phyloP scores from a whole-genome alignment of 306 rosid genomes.

The Gastrolobium villosum region DNA sequence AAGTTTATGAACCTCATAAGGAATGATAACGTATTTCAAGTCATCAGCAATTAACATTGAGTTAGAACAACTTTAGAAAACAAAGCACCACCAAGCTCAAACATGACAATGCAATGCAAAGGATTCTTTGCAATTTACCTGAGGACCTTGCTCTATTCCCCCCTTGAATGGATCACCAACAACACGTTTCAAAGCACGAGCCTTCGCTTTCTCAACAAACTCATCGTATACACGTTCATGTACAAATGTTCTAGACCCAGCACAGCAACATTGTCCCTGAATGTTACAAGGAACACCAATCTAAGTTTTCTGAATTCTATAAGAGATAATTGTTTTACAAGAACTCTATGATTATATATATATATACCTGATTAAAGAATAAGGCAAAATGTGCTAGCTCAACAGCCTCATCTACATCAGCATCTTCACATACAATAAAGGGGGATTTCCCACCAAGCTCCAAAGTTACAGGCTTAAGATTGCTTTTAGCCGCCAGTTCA shows the following conservation, averaged over 20 bases:
- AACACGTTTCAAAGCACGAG: slow-evolving; percentile 75
- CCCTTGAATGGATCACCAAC: slow-evolving; percentile 93
- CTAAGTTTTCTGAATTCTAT: slow-evolving; percentile 21
- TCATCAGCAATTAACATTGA: neutral
- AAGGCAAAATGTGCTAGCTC: slow-evolving; percentile 90
- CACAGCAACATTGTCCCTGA: slow-evolving; percentile 98
- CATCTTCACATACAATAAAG: slow-evolving; percentile 91
- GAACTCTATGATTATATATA: neutral
- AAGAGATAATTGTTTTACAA: slow-evolving; percentile 13
- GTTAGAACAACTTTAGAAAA: slow-evolving; percentile 4
- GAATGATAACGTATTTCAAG: neutral
- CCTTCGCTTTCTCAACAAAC: slow-evolving; percentile 85
- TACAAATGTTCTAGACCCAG: slow-evolving; percentile 94
- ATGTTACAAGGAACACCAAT: slow-evolving; percentile 40
- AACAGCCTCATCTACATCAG: slow-evolving; percentile 87
- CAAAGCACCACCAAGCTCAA: slow-evolving; percentile 3
- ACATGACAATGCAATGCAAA: slow-evolving; percentile 8
- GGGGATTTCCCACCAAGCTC: slow-evolving; percentile 99
- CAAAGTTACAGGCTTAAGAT: slow-evolving; percentile 86
- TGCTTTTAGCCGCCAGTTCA: slow-evolving; percentile 82
- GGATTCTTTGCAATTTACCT: slow-evolving; percentile 62
- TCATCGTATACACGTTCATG: slow-evolving; percentile 85
- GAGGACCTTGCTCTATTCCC: slow-evolving; percentile 97
- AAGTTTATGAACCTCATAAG: slow-evolving; percentile 4
- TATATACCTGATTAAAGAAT: slow-evolving; percentile 84